phyloP scores from a whole-genome alignment of 177 flowering plant species.

The Vitis hybrid region DNA sequence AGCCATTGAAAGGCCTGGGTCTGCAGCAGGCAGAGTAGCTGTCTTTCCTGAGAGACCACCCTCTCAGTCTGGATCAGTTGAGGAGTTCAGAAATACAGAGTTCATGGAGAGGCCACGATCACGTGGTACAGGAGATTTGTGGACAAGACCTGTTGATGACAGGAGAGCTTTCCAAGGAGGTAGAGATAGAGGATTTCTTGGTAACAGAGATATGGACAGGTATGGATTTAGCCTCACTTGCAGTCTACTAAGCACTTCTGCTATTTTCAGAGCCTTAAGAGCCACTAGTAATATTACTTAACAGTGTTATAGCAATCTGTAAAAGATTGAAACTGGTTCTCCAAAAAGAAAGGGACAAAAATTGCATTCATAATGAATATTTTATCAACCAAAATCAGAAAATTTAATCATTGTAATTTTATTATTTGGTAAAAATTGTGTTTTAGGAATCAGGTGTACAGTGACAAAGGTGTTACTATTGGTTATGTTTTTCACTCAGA shows the following conservation, averaged over 20 bases:
- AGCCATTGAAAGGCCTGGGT: conserved; percentile 69
- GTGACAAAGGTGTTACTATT: too few relatives aligned
- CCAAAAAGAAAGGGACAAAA: too few relatives aligned
- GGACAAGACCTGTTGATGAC: conserved; percentile 71
- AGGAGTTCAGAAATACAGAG: conserved; percentile 59
- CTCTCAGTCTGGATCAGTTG: conserved; percentile 61
- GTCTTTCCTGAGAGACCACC: conserved; percentile 56
- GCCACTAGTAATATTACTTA: too few relatives aligned
- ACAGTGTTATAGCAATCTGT: too few relatives aligned
- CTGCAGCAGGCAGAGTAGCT: conserved; percentile 62
- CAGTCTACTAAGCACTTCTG: background rate
- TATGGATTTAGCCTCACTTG: conserved; percentile 11
- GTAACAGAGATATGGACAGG: conserved; percentile 75
- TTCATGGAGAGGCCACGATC: conserved; percentile 71
- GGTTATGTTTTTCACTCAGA: too few relatives aligned
- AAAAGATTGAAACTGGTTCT: too few relatives aligned
- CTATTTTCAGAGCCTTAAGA: background rate
- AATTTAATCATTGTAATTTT: too few relatives aligned
- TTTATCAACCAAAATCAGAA: too few relatives aligned
- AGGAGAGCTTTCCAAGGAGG: conserved; percentile 58
- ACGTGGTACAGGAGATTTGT: conserved; percentile 61
- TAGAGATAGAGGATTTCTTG: conserved; percentile 65
- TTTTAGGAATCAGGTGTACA: too few relatives aligned
- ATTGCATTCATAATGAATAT: too few relatives aligned
- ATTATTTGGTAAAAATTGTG: too few relatives aligned